Base-by-base conservation (phyloP, 2,329 filamentous ascomycete species). In the Dactylonectria estremocensis region DNA sequence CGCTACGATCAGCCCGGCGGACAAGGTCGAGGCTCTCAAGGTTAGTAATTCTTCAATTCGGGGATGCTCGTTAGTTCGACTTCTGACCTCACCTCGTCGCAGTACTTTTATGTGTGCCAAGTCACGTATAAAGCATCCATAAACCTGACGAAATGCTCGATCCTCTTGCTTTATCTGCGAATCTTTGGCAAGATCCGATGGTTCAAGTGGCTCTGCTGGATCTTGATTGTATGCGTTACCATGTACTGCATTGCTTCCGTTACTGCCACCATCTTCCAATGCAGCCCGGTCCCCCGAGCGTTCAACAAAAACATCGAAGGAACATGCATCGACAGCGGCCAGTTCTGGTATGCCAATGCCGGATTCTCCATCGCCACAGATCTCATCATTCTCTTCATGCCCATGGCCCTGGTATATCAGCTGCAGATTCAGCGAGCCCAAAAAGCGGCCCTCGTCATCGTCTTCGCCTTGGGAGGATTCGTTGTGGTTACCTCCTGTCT, bases 321-420 rank as follows among this genome's bases (percentile, higher is more conserved):
- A 1, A 77, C 72, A 2, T 87, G 84, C 75, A 82, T 87, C 69
- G 78, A 83, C 65, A 78, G 82, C 35, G 80, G 80, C 8, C 77
- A 76, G 2, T 83, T 84, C 68, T 87, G 84, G 84, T 83, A 84
- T 64, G 80, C 83, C 53, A 86, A 86, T 69, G 84, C 81, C 2
- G 78, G 80, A 2, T 81, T 83, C 69, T 85, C 83, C 64, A 83
- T 86, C 49, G 65, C 80, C 10, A 83, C 82, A n/a, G 84, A 87
- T 59, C 59, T 85, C 8, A 71, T 83, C 48, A 82, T 87, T 40
- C 74, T 86, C 22, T 62, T 80, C 18, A 75, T 87, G 43, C 85
- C 85, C 20, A 78, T 87, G 50, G 78, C 79, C 9, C 81, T 82
- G n/a, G 79, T 87, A 2, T 82, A 82, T 72, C 74, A 77, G 48